Conservation (phyloP, 441 rosid species). For the Populus hybrid region DNA sequence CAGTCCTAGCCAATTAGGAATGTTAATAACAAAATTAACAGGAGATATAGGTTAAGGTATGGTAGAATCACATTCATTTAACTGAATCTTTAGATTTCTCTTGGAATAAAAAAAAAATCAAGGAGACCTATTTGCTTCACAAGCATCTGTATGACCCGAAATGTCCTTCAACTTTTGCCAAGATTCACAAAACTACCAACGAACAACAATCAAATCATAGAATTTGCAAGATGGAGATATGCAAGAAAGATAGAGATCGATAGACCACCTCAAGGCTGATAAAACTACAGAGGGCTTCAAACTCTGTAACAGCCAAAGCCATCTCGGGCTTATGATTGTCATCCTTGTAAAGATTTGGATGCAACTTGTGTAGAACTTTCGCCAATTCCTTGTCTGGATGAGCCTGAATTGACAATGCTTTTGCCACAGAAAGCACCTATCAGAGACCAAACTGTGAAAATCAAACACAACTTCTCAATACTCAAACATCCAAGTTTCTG, state of each 20-base stretch:
- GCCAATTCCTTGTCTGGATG: slow-evolving; percentile 91
- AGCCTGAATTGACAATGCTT: slow-evolving; percentile 93
- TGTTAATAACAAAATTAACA: not conserved
- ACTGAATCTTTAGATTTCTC: not conserved
- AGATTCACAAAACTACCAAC: not conserved
- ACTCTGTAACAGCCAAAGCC: slow-evolving; percentile 90
- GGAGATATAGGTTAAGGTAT: not conserved
- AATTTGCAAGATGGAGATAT: not conserved
- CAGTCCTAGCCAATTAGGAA: not conserved
- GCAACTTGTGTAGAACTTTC: slow-evolving; percentile 58
- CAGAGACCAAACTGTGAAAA: not conserved
- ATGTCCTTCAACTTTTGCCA: not conserved
- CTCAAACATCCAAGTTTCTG: not conserved
- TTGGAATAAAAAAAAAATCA: not conserved
- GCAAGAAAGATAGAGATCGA: not conserved
- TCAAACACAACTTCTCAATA: no score
- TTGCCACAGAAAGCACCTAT: slow-evolving; percentile 84
- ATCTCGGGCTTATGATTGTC: slow-evolving; percentile 95
- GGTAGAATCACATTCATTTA: not conserved
- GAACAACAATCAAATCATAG: not conserved
- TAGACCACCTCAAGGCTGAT: slow-evolving; percentile 53
- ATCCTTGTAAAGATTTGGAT: slow-evolving; percentile 70
- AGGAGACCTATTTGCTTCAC: not conserved
- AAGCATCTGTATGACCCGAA: not conserved
- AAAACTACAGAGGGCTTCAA: slow-evolving; percentile 86